phyloP scores from a whole-genome alignment of 2,329 filamentous ascomycete genomes.

The Talaromyces sp. region DNA sequence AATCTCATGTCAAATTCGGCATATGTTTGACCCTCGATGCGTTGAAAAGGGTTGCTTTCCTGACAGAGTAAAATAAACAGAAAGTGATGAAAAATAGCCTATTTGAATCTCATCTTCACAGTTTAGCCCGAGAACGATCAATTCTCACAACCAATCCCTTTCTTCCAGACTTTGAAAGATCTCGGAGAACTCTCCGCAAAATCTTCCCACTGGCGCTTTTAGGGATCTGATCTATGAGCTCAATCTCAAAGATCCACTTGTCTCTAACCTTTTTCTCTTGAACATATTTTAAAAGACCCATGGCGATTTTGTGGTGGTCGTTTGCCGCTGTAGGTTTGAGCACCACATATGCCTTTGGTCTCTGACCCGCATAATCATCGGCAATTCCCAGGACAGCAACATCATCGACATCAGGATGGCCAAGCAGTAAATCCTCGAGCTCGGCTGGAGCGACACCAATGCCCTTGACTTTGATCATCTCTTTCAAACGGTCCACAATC shows the following conservation, averaged over 20 bases:
- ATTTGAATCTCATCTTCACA: conserved; percentile 4
- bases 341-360: conserved; percentile 54
- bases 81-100: neutral
- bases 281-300: conserved; percentile 55
- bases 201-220: conserved; percentile 74
- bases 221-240: conserved; percentile 49
- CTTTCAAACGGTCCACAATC: conserved; percentile 40
- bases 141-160: conserved; percentile 13
- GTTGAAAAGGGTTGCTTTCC: neutral
- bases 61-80: neutral
- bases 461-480: conserved; percentile 64
- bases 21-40: neutral
- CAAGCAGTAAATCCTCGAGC: conserved; percentile 56
- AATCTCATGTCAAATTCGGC: neutral
- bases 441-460: conserved; percentile 56
- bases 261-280: conserved; percentile 58
- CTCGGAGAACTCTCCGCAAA: conserved; percentile 54
- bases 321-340: conserved; percentile 24
- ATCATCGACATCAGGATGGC: conserved; percentile 52
- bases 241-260: conserved; percentile 34
- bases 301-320: conserved; percentile 27
- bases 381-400: conserved; percentile 41
- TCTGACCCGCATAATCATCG: conserved; percentile 42
- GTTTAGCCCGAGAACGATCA: conserved; percentile 8
- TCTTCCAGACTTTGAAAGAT: conserved; percentile 20